Evolutionary conservation across 2,329 filamentous ascomycete genomes (phyloP).

Genomic region (Phoma herbarum): DNA sequence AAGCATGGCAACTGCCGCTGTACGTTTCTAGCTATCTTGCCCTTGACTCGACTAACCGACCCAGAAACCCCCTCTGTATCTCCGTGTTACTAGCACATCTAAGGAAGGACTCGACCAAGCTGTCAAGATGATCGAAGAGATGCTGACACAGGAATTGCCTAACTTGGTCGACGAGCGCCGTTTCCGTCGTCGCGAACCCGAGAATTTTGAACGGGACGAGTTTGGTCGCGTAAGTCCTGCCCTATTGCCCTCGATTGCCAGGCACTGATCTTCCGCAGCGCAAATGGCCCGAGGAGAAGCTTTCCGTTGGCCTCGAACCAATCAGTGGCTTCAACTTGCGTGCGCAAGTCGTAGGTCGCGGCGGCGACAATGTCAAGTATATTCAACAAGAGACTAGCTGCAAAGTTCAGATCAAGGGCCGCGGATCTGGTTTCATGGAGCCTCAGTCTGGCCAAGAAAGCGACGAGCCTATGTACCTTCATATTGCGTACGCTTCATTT

Average conservation of each 20-base stretch:
- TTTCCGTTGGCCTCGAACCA: conserved; percentile 88
- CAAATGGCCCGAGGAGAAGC: conserved; percentile 98
- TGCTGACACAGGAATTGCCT: conserved; percentile 95
- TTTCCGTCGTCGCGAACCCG: conserved; percentile 83
- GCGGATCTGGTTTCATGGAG: conserved; percentile 93
- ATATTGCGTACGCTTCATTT: conserved; percentile 77
- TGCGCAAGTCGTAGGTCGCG: conserved; percentile 93
- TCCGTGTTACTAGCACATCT: conserved; percentile 91
- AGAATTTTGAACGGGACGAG: conserved; percentile 87
- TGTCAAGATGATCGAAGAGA: conserved; percentile 85
- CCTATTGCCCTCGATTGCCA: not conserved
- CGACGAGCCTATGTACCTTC: conserved; percentile 95
- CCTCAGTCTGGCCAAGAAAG: conserved; percentile 87
- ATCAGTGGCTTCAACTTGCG: conserved; percentile 95
- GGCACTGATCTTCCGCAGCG: conserved; percentile 64
- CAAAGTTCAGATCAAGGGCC: conserved; percentile 97
- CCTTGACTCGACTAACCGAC: conserved; percentile 10
- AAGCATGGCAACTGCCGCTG: conserved; percentile 91
- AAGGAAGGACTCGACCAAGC: conserved; percentile 93
- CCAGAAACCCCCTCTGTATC: conserved; percentile 90
- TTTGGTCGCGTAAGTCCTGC: conserved; percentile 75
- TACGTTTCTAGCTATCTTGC: conserved; percentile 61
- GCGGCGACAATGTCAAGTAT: conserved; percentile 95
- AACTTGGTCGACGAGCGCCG: conserved; percentile 94
- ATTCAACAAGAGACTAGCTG: conserved; percentile 96